Conservation (phyloP, 768 basidiomycete species). For the Podaxis rugospora region DNA sequence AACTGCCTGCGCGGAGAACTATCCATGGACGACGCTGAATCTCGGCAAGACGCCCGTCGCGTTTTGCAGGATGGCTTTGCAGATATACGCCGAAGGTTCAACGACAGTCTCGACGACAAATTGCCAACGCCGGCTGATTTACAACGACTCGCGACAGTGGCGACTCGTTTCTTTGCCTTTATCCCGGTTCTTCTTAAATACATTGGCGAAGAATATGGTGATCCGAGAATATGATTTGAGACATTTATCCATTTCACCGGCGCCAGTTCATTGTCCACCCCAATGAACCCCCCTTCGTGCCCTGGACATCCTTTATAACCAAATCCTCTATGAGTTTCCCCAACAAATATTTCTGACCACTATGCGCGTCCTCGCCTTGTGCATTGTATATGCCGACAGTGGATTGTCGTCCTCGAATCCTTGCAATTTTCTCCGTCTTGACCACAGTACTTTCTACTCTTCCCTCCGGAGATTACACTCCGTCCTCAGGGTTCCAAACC, state of each 20-base stretch:
- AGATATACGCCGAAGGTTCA: neutral
- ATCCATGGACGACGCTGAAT: neutral
- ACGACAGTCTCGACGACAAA: neutral
- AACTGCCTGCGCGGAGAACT: neutral
- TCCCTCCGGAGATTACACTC: neutral
- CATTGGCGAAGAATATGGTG: neutral
- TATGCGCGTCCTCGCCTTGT: neutral
- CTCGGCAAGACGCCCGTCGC: neutral
- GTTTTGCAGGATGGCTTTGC: neutral
- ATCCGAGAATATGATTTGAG: too few relatives aligned
- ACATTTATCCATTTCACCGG: too few relatives aligned
- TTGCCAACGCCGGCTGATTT: neutral
- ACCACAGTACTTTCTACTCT: neutral
- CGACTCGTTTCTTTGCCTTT: neutral
- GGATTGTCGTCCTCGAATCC: neutral
- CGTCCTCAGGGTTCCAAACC: neutral
- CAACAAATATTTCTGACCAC: neutral
- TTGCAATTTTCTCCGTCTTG: neutral
- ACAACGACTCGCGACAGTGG: neutral
- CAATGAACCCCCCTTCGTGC: too few relatives aligned
- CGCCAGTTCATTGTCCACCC: too few relatives aligned
- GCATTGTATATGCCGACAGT: neutral
- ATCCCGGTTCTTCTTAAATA: neutral
- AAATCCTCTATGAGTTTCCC: neutral
- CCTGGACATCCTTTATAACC: neutral